A percentile compares a stretch with the other conserved stretches of the same genome.
phyloP scores from a whole-genome alignment of 148 eudicot genomes.

The Selenicereus undatus region DNA sequence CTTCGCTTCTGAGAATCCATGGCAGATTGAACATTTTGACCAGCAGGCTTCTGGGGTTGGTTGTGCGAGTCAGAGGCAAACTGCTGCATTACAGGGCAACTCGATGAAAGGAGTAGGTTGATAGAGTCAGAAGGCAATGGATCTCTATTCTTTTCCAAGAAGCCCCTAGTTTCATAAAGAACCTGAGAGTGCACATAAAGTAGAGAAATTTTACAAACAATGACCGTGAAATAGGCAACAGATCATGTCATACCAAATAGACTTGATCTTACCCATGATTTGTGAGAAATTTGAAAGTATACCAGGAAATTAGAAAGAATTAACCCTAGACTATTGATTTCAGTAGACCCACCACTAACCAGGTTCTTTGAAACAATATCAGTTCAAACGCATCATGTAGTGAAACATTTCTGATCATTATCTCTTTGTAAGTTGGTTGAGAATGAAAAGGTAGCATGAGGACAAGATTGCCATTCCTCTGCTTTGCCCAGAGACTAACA shows the following conservation, averaged over 20 bases:
- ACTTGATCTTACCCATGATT: not conserved
- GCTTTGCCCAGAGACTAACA: not conserved
- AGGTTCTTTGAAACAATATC: not conserved
- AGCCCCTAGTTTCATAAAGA: conserved; percentile 57
- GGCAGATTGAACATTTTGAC: conserved; percentile 29
- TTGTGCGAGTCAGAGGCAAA: conserved; percentile 50
- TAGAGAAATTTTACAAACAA: not conserved
- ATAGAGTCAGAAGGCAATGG: conserved; percentile 54
- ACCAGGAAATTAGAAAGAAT: not conserved
- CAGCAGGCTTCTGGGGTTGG: conserved; percentile 36
- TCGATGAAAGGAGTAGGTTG: conserved; percentile 60
- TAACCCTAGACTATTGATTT: not conserved
- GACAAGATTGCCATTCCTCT: not conserved
- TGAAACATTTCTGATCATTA: not conserved
- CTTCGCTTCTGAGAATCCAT: conserved; percentile 58
- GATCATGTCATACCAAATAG: not conserved
- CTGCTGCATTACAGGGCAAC: conserved; percentile 40
- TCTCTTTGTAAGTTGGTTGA: not conserved
- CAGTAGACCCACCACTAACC: not conserved
- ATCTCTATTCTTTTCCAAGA: conserved; percentile 95
- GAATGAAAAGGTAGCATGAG: not conserved
- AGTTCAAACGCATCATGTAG: not conserved
- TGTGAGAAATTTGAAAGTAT: not conserved
- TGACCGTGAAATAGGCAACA: not conserved
- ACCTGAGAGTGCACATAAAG: conserved; percentile 40